A percentile compares a stretch with the other conserved stretches of the same genome.
Conservation (phyloP, 345 rosid species). For the Hibiscus syriacus region DNA sequence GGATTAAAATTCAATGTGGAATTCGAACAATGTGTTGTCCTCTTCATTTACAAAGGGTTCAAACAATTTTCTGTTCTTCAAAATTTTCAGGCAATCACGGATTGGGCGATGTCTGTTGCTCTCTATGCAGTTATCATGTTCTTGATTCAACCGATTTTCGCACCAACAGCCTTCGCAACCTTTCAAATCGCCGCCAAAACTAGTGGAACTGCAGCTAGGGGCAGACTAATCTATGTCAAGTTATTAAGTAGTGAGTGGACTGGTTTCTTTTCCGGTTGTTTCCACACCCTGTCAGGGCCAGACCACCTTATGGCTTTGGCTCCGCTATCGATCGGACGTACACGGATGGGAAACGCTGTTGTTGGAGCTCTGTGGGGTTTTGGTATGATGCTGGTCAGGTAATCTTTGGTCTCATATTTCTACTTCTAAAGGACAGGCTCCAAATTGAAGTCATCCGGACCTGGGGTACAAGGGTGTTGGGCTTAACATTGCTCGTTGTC, state of each 20-base stretch:
- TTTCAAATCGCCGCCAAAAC: conserved; percentile 56
- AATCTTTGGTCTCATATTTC: conserved; percentile 71
- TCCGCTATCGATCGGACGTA: conserved; percentile 82
- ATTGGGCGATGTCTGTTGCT: conserved; percentile 33
- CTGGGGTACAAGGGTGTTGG: conserved; percentile 89
- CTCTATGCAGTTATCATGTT: conserved; percentile 50
- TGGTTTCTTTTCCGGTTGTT: conserved; percentile 88
- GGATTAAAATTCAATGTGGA: background rate
- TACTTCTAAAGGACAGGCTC: conserved; percentile 75
- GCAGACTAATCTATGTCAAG: conserved; percentile 43
- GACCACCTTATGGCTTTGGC: conserved; percentile 97
- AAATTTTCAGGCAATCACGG: conserved; percentile 35
- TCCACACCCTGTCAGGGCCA: conserved; percentile 90
- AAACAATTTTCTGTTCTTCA: background rate
- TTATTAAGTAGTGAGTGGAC: conserved; percentile 82
- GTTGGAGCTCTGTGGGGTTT: conserved; percentile 99
- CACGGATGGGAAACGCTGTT: conserved; percentile 67
- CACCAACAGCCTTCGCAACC: conserved; percentile 74
- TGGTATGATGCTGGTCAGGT: conserved; percentile 93
- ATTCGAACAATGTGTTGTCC: background rate
- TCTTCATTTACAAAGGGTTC: background rate
- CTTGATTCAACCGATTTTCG: conserved; percentile 58
- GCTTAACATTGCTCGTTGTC: conserved; percentile 60
- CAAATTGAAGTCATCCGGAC: conserved; percentile 70
- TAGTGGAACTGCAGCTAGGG: conserved; percentile 44